phyloP scores from a whole-genome alignment of 2,329 filamentous ascomycete species.

The Fusarium denticulatum region DNA sequence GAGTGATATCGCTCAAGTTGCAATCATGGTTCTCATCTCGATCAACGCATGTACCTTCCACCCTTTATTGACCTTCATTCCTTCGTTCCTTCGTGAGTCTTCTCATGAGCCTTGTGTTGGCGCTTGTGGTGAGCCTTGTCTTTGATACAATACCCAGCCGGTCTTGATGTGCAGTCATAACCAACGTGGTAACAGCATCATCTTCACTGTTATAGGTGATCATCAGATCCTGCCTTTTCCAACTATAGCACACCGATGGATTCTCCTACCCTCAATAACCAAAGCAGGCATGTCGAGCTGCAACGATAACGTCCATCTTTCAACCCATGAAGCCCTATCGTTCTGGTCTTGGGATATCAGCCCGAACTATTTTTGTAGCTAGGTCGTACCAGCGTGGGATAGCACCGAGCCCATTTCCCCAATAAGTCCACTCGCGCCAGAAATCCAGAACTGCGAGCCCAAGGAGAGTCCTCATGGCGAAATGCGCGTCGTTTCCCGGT shows the following conservation, averaged over 20 bases:
- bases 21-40: neutral
- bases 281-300: neutral
- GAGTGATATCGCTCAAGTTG: neutral
- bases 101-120: neutral
- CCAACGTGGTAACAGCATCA: neutral
- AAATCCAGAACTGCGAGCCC: constrained; percentile 54
- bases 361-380: constrained; percentile 15
- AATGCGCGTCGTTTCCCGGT: constrained; percentile 49
- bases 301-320: neutral
- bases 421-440: neutral
- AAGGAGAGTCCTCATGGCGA: constrained; percentile 46
- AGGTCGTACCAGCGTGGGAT: constrained; percentile 6
- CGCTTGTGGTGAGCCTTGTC: neutral
- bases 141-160: neutral
- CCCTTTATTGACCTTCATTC: neutral
- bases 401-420: no score
- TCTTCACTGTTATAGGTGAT: neutral
- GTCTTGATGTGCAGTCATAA: neutral
- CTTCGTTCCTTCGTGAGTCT: no score
- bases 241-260: neutral
- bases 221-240: neutral
- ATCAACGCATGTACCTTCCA: neutral
- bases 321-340: neutral
- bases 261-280: neutral
- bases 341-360: neutral